These are phyloP conservation scores for Gastrodia elata DNA, from an alignment of 106 monocot genomes.

Conservation along the genomic window DNA sequence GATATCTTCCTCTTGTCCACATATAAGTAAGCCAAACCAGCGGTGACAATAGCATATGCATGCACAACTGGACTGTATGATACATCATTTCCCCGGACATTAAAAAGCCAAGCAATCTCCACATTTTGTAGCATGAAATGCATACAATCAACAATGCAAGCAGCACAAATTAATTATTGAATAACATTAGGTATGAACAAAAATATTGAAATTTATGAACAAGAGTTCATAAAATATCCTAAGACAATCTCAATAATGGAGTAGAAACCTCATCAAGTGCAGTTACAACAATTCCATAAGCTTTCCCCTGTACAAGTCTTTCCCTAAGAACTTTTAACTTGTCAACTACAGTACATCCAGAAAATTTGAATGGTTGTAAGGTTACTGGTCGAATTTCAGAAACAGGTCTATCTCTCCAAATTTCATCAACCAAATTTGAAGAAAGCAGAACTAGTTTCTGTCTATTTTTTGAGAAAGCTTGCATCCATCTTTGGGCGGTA, in stretches of 20 bases:
- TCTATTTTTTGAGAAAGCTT: conserved; percentile 57
- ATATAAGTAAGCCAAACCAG: conserved; percentile 72
- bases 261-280: conserved; percentile 85
- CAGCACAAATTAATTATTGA: not conserved
- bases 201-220: not conserved
- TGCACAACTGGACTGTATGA: conserved; percentile 83
- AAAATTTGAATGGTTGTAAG: conserved; percentile 71
- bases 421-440: conserved; percentile 70
- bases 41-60: conserved; percentile 80
- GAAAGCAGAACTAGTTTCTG: conserved; percentile 73
- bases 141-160: not conserved
- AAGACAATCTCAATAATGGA: not conserved
- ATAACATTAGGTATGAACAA: not conserved
- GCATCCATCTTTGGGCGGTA: conserved; percentile 70
- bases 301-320: conserved; percentile 55
- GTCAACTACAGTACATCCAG: conserved; percentile 66
- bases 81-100: conserved; percentile 89
- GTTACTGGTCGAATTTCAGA: conserved; percentile 42
- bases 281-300: conserved; percentile 57
- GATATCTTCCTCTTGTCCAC: conserved; percentile 91
- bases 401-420: conserved; percentile 78
- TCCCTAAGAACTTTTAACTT: conserved; percentile 70
- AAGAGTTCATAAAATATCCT: not conserved
- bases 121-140: not conserved
- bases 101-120: conserved; percentile 96